Evolutionary conservation across 1,284 basidiomycete genomes (phyloP), one percentile per base, ranked within the genome.

Genomic region (Vanrija pseudolonga): DNA sequence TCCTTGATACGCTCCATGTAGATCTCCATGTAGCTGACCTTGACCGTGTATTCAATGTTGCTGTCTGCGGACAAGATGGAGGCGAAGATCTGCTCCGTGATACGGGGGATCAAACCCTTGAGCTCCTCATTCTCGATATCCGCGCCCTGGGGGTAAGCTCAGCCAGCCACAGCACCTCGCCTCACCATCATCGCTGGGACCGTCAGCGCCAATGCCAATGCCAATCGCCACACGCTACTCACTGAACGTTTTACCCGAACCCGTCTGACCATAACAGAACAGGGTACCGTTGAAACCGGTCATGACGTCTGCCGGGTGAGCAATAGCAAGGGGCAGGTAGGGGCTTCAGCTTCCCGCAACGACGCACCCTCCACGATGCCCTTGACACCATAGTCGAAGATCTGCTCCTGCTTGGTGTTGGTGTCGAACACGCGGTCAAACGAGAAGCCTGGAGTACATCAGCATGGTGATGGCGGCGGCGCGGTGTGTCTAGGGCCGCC

Each of bases 11-110:
- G 85, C 78, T 99, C 96, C 72, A 98, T 84, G 78, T 99, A 99
- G 63, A 99, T 98, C 77, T 99, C 96, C 93, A 99, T 97, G 77
- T 98, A 99, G 37, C 93, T 97, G 51, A 98, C 96, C 79, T 99
- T 99, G 76, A 99, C 96, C 55, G 98, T 85, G 76, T 98, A 99
- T 76, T 99, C 96, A 60, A 98, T 81, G 73, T 92, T 90, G 40
- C 90, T 84, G 66, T 98, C 95, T 53, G 94, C 96, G 65, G 90
- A 85, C 62, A 96, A 86, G 74, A 99, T 99, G 51, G 91, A 93
- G 60, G 93, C 89, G 74, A 99, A 99, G 74, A 99, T 98, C 77
- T 98, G 95, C 74, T 98, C 94, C 4, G 95, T 96, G 68, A 98
- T 98, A 55, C 96, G 88, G 52, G 96, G 96, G 65, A 98, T 98